Base-by-base conservation (phyloP, 805 yeast genomes). In the Nakazawaea ernobii region DNA sequence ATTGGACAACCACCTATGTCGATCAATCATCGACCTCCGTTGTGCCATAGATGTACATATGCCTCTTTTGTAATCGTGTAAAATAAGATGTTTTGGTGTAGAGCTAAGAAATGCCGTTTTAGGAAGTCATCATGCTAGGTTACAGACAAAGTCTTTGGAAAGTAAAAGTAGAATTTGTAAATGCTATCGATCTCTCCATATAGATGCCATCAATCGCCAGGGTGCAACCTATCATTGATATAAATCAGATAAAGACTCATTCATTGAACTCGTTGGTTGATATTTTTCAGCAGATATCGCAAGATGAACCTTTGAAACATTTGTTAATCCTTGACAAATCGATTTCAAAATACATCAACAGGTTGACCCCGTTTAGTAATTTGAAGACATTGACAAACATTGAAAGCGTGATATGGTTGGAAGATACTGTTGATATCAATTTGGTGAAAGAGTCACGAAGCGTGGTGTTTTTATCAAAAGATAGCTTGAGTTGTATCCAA, bases 371-470 rank as follows among this genome's bases (percentile, higher is more conserved):
- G 11, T 63, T 65, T 49, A 54, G 59, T 5, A 52, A 54, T 27
- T 53, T 65, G 41, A 51, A 56, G 36, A 49, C 55, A 37, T 38
- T 50, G 40, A 56, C 66, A 14, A 50, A 52, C 10, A 59, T 65
- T 8, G 51, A 40, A 4, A 54, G 55, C 28, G 65, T 63, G 29
- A 43, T 62, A 2, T 65, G 67, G 67, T 52, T 60, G 17, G 61
- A 62, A 35, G 58, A 54, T 32, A 13, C 11, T 6, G 13, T 26
- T 2, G 33, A 33, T 32, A 32, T 7, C n/a, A 42, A 39, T 7
- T 49, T 58, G 15, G 20, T 57, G 39, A 43, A 52, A 11, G 35
- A 51, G 8, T 52, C 47, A 32, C 45, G 48, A 8, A 57, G 60
- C 46, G 45, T 60, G 10, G 64, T 61, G 32, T 54, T 60, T 32